These are phyloP conservation scores for Talaromyces albobiverticillius DNA, from an alignment of 2,329 filamentous ascomycete species.

Conservation along the genomic window DNA sequence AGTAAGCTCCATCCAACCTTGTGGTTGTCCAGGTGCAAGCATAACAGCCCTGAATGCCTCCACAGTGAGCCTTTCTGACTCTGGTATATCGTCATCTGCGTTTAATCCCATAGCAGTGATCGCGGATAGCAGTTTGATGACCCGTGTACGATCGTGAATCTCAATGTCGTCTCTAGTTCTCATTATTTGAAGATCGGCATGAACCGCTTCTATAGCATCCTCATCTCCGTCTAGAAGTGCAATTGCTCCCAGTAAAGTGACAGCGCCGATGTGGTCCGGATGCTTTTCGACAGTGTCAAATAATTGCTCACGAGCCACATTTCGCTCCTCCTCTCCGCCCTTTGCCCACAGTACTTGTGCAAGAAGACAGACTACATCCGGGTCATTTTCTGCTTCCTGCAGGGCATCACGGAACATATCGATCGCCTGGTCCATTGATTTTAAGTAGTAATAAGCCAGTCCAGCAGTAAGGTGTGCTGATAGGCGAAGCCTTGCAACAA, in stretches of 20 bases:
- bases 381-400: constrained; percentile 69
- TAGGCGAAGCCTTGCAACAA: constrained; percentile 68
- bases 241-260: constrained; percentile 79
- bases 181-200: constrained; percentile 70
- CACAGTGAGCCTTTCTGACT: constrained; percentile 53
- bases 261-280: constrained; percentile 72
- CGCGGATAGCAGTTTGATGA: constrained; percentile 72
- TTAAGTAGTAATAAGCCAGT: constrained; percentile 71
- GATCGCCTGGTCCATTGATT: constrained; percentile 66
- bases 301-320: constrained; percentile 73
- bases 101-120: constrained; percentile 61
- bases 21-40: constrained; percentile 73
- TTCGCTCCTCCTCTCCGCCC: constrained; percentile 69
- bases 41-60: constrained; percentile 76
- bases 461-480: constrained; percentile 85
- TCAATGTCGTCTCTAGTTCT: constrained; percentile 65
- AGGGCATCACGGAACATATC: constrained; percentile 77
- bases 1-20: constrained; percentile 77
- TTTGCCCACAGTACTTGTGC: constrained; percentile 93
- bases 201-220: constrained; percentile 76
- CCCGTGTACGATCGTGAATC: constrained; percentile 62
- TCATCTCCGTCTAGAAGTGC: constrained; percentile 75
- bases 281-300: constrained; percentile 74
- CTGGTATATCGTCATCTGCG: constrained; percentile 36
- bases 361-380: constrained; percentile 81